Base-by-base conservation (phyloP, 108 stramenopile genomes). In the Skeletonema grethae region DNA sequence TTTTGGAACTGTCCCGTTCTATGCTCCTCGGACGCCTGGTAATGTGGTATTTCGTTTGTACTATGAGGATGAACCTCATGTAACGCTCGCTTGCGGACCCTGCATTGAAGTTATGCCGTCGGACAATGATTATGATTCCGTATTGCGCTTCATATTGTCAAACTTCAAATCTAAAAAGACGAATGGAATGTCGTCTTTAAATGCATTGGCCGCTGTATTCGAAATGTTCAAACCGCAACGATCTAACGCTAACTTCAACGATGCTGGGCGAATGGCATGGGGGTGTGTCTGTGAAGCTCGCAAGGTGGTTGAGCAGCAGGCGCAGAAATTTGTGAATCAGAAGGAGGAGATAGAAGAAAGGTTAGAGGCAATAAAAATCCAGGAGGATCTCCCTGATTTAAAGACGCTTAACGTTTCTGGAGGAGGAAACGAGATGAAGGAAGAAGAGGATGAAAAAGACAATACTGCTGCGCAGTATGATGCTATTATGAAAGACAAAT, bases 11-110 rank as follows among this genome's bases (percentile, higher is more conserved):
- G 88, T 94, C 4, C 95, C 92, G 9, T 96, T 96, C 72, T 94
- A 88, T 70, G 82, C 91, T 24, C 92, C 95, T 2, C 71, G 92
- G 7, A 93, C 92, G 16, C 95, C 95, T 24, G 95, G 95, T 8
- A 87, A 93, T 84, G 89, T 96, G n/a, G 83, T 93, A 11, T 86
- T 96, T 70, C 88, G 95, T 10, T 60, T 96, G 65, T 93, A 92
- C 66, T 92, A 85, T 77, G 85, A 89, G 55, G 82, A 87, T 38
- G 84, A 92, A 36, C 85, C 91, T 11, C 66, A 91, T 31, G 70
- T 89, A 15, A 91, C 91, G 7, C 65, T 92, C 18, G 94, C 94
- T 18, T 90, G 87, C 10, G 91, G 94, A 20, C 94, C 91, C 5
- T 84, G 82, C 16, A 69, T 95, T 25, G 75, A 76, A 45, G 90